Evolutionary conservation across 139 green algal species (phyloP).

Genomic region (Ulvella scutata): DNA sequence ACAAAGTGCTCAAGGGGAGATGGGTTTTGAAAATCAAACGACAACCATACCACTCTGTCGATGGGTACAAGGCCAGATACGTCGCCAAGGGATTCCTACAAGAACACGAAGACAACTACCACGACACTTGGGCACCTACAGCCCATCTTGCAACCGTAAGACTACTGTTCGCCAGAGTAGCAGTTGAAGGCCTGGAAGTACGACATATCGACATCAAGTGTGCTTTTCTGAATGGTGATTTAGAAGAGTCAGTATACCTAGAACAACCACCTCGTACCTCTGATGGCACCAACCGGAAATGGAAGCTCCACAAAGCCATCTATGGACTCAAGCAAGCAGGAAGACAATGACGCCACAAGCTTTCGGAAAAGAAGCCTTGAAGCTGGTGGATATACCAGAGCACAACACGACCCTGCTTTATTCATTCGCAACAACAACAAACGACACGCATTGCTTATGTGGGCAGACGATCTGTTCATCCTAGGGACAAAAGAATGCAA

Average conservation of each 20-base stretch:
- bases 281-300: too few relatives aligned
- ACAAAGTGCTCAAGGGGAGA: not conserved
- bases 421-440: not conserved
- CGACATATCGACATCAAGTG: slow-evolving; percentile 26
- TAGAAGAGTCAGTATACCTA: slow-evolving; percentile 22
- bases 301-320: too few relatives aligned
- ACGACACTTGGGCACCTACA: not conserved
- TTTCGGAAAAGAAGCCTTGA: slow-evolving; percentile 8
- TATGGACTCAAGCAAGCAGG: slow-evolving; percentile 25
- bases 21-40: not conserved
- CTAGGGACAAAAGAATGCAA: not conserved
- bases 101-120: not conserved
- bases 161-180: slow-evolving; percentile 9
- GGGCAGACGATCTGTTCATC: not conserved
- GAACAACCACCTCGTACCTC: slow-evolving; percentile 12
- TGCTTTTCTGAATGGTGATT: slow-evolving; percentile 28
- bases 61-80: not conserved
- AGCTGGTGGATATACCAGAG: slow-evolving; percentile 5
- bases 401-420: slow-evolving; percentile 9
- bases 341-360: slow-evolving; percentile 12
- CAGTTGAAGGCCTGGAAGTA: slow-evolving; percentile 11
- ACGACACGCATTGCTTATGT: not conserved
- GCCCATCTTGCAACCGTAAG: not conserved
- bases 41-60: not conserved
- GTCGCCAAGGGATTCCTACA: not conserved